Percentiles rank a stretch among this genome's conserved stretches.
Evolutionary conservation across 73 alveolate species (phyloP).

Genomic region (Symbiodinium natans): DNA sequence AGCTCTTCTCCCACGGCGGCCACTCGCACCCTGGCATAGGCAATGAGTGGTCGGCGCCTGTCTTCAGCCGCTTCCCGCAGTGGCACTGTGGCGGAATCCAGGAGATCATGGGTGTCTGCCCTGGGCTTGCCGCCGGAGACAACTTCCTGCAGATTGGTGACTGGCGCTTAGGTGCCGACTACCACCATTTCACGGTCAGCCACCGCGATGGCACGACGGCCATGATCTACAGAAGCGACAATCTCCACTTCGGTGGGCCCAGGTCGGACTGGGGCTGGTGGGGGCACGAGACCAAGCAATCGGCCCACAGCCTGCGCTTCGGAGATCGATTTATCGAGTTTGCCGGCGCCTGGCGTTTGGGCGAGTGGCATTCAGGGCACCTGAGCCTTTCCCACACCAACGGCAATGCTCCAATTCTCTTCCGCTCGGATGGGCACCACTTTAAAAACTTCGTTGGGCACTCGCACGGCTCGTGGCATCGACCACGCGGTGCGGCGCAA

Average conservation of each 20-base stretch:
- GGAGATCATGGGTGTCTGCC: background rate
- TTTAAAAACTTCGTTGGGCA: background rate
- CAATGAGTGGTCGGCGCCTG: background rate
- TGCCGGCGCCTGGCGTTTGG: slow-evolving; percentile 17
- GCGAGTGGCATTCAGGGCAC: background rate
- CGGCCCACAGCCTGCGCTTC: background rate
- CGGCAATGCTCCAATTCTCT: background rate
- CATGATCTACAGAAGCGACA: background rate
- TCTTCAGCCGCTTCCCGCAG: background rate
- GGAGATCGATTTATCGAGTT: slow-evolving; percentile 8
- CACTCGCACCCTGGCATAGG: background rate
- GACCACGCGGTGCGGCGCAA: background rate
- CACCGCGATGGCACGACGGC: background rate
- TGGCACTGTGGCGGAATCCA: background rate
- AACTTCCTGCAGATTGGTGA: background rate
- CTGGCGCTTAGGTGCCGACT: background rate
- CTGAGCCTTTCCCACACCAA: slow-evolving; percentile 7
- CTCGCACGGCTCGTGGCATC: background rate
- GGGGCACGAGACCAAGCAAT: background rate
- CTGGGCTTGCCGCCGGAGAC: background rate
- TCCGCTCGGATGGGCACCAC: background rate
- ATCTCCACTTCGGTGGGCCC: background rate
- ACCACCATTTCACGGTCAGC: background rate
- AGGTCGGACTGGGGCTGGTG: slow-evolving; percentile 10
- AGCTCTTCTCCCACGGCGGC: background rate